Evolutionary conservation across 805 yeast species (phyloP), one percentile per base, ranked within the genome.

Genomic region (Millerago galiae): DNA sequence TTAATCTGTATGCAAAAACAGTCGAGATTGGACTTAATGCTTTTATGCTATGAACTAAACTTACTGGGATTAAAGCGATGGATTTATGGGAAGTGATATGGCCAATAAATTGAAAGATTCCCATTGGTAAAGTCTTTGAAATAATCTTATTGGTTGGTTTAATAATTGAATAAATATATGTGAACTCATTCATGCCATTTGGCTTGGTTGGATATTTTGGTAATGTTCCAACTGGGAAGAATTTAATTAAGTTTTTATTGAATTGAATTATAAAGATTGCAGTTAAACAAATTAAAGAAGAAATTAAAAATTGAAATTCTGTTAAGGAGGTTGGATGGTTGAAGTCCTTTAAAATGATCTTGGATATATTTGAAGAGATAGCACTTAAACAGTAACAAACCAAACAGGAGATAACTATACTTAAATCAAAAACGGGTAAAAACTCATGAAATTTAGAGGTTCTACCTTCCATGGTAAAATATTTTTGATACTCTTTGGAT

Each of bases 21-120:
- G 98, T 91, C 38, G 87, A 76, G 21, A 91, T 69, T 3, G 99
- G 99, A 27, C 95, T 82, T 31, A 91, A 68, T 2, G 96, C 93
- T 66, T 93, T 93, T 53, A 91, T 81, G 8, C 97, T 89, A 61
- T 91, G 97, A 16, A 93, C 97, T 50, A 90, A 66, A 5, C 96
- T 85, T n/a, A 93, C 96, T 0, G 96, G 96, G 40, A 93, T 86
- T 47, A 85, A 62, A 2, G 90, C 75, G 2, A 96, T 89, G n/a
- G 98, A 91, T 58, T 85, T 84, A 60, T 90, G 96, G 8, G 95
- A 78, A 12, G 95, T 77, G 48, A 90, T 79, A 62, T 91, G 98
- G 16, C 98, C 99, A 16, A 82, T 68, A 51, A 91, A 85, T 67
- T 91, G 98, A 66, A 91, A 93, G 47, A 81, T 68, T 8, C 97